Conservation (phyloP, 1,284 basidiomycete genomes). For the Cryptococcus maquisensis region DNA sequence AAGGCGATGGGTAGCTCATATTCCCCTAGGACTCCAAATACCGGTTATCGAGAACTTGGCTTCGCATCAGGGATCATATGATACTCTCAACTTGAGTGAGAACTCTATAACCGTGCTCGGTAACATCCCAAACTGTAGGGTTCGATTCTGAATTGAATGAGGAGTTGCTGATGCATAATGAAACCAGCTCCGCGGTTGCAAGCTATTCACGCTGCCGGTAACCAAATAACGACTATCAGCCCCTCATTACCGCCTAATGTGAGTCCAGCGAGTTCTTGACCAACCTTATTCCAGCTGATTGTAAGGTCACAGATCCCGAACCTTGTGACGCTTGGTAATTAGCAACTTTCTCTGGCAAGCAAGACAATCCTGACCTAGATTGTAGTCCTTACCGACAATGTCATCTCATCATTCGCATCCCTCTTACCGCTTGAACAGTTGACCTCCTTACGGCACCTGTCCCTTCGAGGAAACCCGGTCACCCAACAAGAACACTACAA, state of each 20-base stretch:
- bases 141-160: background rate
- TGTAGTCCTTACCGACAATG: conserved; percentile 45
- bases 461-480: conserved; percentile 85
- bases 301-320: conserved; percentile 42
- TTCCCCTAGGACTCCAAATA: conserved; percentile 79
- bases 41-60: conserved; percentile 98
- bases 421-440: conserved; percentile 76
- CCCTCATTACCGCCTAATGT: conserved; percentile 45
- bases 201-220: conserved; percentile 92
- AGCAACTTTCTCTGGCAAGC: background rate
- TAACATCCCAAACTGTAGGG: conserved; percentile 73
- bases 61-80: conserved; percentile 74
- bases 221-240: conserved; percentile 81
- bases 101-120: conserved; percentile 86
- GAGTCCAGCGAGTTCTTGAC: conserved; percentile 10
- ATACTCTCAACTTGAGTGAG: conserved; percentile 84
- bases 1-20: background rate
- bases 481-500: conserved; percentile 92
- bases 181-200: conserved; percentile 73
- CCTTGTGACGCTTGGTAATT: conserved; percentile 45
- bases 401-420: conserved; percentile 72
- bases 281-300: conserved; percentile 5
- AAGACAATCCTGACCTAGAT: conserved; percentile 1
- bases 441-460: conserved; percentile 72
- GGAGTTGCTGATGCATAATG: background rate